These are phyloP conservation scores for Triticum timopheevii DNA, from an alignment of 176 grass and related monocot species.

Conservation along the genomic window DNA sequence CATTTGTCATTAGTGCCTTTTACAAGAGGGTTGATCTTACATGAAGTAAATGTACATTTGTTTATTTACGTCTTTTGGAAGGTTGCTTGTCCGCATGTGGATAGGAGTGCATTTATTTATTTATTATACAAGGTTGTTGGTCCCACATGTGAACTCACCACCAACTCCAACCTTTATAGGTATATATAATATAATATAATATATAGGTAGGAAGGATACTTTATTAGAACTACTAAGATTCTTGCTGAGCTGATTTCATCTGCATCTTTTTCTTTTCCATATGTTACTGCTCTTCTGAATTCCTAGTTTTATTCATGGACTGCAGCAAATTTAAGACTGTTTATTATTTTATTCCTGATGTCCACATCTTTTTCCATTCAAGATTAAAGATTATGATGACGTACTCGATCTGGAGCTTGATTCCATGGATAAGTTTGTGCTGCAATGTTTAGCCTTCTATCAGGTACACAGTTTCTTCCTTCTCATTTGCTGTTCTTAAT, in stretches of 20 bases:
- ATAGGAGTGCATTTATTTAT: too few species aligned
- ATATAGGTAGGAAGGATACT: background rate
- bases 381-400: conserved; percentile 94
- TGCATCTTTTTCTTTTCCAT: background rate
- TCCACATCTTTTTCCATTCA: conserved; percentile 23
- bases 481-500: conserved; percentile 19
- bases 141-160: background rate
- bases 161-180: background rate
- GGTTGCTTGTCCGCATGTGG: too few species aligned
- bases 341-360: conserved; percentile 13
- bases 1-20: background rate
- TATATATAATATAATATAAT: too few species aligned
- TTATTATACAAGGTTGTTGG: background rate
- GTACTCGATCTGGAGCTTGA: conserved; percentile 97
- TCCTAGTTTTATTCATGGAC: background rate
- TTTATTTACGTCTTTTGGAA: background rate
- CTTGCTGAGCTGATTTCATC: conserved; percentile 3
- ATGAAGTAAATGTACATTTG: background rate
- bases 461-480: conserved; percentile 50
- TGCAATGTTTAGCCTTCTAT: conserved; percentile 96
- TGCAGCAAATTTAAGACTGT: conserved; percentile 13
- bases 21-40: too few species aligned
- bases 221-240: conserved; percentile 12
- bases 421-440: conserved; percentile 98
- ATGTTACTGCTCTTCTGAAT: conserved; percentile 23